These are phyloP conservation scores for Botrytis pseudocinerea DNA, from an alignment of 2,329 filamentous ascomycete genomes.

Conservation along the genomic window DNA sequence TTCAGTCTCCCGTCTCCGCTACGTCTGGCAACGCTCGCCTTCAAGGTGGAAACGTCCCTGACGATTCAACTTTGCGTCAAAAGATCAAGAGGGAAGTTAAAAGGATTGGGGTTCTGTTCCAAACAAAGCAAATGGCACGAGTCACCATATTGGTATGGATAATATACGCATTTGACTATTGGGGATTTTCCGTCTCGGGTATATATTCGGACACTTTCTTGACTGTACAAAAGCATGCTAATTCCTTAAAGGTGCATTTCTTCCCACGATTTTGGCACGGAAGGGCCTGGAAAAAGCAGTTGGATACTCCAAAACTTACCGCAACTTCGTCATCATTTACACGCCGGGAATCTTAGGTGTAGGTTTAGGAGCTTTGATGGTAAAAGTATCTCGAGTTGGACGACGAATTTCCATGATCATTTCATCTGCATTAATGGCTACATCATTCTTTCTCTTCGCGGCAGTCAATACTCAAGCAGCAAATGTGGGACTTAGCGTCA, in stretches of 20 bases:
- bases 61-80: not conserved
- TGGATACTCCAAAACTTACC: conserved; percentile 40
- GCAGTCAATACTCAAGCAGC: conserved; percentile 35
- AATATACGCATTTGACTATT: conserved; percentile 53
- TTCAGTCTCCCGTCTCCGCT: not conserved
- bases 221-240: conserved; percentile 7
- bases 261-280: conserved; percentile 40
- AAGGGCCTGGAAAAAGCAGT: conserved; percentile 37
- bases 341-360: conserved; percentile 41
- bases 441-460: conserved; percentile 37
- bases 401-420: conserved; percentile 38
- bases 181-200: conserved; percentile 47
- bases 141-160: conserved; percentile 52
- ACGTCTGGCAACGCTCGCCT: not conserved
- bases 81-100: conserved; percentile 39
- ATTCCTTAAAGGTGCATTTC: conserved; percentile 43
- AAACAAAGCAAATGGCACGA: conserved; percentile 44
- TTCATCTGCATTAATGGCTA: conserved; percentile 36
- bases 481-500: conserved; percentile 37
- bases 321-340: conserved; percentile 43
- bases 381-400: conserved; percentile 31
- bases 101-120: conserved; percentile 50
- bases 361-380: conserved; percentile 28
- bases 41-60: not conserved
- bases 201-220: conserved; percentile 39